Base-by-base conservation (phyloP, 1,284 basidiomycete species). In the Pholiota adiposa region DNA sequence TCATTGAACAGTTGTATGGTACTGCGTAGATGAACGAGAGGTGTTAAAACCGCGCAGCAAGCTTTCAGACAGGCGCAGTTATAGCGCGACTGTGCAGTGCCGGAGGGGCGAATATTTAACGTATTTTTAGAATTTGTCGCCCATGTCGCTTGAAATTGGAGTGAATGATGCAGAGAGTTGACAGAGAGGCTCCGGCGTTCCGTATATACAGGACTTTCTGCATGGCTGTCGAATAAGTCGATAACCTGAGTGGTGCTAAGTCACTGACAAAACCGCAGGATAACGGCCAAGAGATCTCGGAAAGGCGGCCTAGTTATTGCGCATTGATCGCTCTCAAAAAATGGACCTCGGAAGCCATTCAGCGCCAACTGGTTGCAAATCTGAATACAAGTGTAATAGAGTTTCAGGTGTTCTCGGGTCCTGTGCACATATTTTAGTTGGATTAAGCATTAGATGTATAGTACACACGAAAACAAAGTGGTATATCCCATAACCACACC, bases 401-500 rank as follows among this genome's bases (percentile, higher is more conserved):
- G 40, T 21, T 41, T 33, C 31, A 33, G 12, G 18, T 7, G 12
- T 46, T 14, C 12, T 14, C 21, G 8, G 16, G 41, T 41, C 51
- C 51, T 43, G 18, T 34, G 41, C n/a, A 27, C 12, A 33, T 33
- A 8, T 12, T 46, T 54, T 31, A 46, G 40, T 46, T 46, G 29
- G 34, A 63, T 65, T 62, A 62, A 48, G 49, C 40, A 64, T 63
- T 60, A 60, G 27, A 51, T 31, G 46, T 64, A 62, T 29, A 12
- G 41, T 66, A 62, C 51, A 58, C 34, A 52, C 44, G 40, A 60
- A 31, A 36, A 49, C 50, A 56, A 51, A 31, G 16, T 38, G 11
- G 18, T 18, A 21, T 21, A 63, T 29, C 40, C 51, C 14, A 19
- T 19, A 53, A 41, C 36, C 27, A 48, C n/a, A 54, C 51, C 46